Conservation (phyloP, 192 early-diverging fungal genomes). For the Chytriomyces hyalinus region DNA sequence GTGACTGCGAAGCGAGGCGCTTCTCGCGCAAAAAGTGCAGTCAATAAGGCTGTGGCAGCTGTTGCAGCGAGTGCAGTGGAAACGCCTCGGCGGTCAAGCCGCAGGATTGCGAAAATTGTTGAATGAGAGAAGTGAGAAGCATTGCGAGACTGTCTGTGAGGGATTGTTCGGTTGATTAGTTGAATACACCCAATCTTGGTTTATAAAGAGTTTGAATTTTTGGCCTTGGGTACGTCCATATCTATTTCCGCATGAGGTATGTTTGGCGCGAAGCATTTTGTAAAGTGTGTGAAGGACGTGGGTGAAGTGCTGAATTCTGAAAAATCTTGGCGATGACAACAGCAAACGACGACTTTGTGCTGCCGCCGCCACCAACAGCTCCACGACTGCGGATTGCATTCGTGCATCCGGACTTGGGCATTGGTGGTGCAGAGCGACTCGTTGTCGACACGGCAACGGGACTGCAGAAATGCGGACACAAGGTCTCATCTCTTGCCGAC, state of each 20-base stretch:
- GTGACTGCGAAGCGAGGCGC: not conserved
- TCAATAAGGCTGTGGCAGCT: not conserved
- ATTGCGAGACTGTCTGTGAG: too few relatives aligned
- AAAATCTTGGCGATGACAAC: too few relatives aligned
- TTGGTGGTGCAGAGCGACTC: conserved; percentile 93
- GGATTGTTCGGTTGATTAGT: too few relatives aligned
- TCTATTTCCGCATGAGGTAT: too few relatives aligned
- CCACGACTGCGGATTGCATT: conserved; percentile 64
- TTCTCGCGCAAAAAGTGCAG: not conserved
- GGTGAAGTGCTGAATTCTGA: too few relatives aligned
- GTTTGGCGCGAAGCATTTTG: too few relatives aligned
- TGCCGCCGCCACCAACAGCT: not conserved
- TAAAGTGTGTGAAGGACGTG: too few relatives aligned
- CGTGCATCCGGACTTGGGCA: conserved; percentile 93
- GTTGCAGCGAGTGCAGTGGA: not conserved
- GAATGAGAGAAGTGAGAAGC: too few relatives aligned
- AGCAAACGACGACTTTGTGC: not conserved
- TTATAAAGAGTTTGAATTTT: too few relatives aligned
- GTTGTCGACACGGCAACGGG: conserved; percentile 90
- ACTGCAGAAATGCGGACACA: conserved; percentile 79
- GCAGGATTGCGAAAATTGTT: too few relatives aligned
- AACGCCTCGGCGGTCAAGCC: not conserved
- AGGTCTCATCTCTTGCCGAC: conserved; percentile 43
- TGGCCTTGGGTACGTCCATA: too few relatives aligned
- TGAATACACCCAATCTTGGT: too few relatives aligned